Evolutionary conservation across 495 filamentous ascomycete genomes (phyloP).

Genomic region (Lindgomyces ingoldianus): DNA sequence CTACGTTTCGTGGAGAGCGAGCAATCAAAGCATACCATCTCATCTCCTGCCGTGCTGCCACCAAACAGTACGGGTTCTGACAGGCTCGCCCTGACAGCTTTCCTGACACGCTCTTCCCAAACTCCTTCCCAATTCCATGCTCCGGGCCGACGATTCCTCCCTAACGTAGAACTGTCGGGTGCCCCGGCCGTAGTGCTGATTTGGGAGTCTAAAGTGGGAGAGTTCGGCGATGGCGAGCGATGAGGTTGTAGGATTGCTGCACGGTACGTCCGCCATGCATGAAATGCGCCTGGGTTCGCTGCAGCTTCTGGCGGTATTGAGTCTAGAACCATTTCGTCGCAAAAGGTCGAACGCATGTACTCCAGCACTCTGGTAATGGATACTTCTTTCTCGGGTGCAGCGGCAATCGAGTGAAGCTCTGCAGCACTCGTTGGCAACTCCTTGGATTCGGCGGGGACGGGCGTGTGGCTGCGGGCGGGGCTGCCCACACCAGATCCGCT

Average conservation of each 20-base stretch:
- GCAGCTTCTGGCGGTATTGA: constrained; percentile 76
- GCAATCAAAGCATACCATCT: constrained; percentile 16
- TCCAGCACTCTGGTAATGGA: constrained; percentile 65
- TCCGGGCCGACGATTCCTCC: constrained; percentile 59
- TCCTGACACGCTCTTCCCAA: constrained; percentile 80
- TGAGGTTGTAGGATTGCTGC: constrained; percentile 18
- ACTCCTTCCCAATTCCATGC: constrained; percentile 98
- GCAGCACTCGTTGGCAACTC: background rate
- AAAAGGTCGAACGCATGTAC: constrained; percentile 82
- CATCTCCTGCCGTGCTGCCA: constrained; percentile 34
- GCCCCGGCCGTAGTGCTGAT: background rate
- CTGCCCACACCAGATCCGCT: constrained; percentile 35
- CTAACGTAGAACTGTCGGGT: constrained; percentile 7
- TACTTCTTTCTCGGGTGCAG: constrained; percentile 21
- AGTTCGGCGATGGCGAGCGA: constrained; percentile 2
- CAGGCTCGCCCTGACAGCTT: constrained; percentile 71
- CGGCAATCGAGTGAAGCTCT: background rate
- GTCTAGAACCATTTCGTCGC: constrained; percentile 74
- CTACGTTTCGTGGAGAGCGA: background rate
- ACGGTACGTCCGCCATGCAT: constrained; percentile 78
- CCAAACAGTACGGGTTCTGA: constrained; percentile 78
- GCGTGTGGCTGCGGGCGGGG: constrained; percentile 16
- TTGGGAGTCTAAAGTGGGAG: constrained; percentile 16
- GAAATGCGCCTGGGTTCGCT: constrained; percentile 85
- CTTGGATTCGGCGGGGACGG: constrained; percentile 5